Base-by-base conservation (phyloP, 495 filamentous ascomycete species). In the Xylaria scruposa region DNA sequence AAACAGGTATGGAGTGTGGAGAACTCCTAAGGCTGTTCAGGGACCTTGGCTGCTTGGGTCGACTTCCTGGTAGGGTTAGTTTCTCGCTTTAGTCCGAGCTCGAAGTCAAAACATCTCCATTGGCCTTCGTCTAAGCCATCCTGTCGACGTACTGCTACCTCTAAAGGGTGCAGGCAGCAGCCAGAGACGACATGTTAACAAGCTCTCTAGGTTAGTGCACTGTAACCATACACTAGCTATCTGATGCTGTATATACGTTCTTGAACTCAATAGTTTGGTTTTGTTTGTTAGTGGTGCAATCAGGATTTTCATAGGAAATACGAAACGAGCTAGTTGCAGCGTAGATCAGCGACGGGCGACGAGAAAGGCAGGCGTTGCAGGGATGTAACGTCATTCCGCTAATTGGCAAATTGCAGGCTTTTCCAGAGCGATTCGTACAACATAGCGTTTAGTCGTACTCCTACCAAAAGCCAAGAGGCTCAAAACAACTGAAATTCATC, bases 391-490 rank as follows among this genome's bases (percentile, higher is more conserved):
- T 33, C 54, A 58, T 58, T 4, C 54, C 54, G 54, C 54, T 17
- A 38, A 60, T 60, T 60, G 58, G 47, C 26, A 33, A 51, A 67
- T 51, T 65, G 40, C 58, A 60, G 58, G 58, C 58, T 38, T 60
- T 38, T 38, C 38, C 13, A 60, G n/a, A 38, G 58, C 17, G 58
- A 33, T n/a, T 44, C 9, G n/a, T 38, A 65, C 62, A 51, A 19
- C 63, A 67, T 51, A 42, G 6, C 38, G 36, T 7, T 7, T 40
- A 40, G 4, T 38, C 7, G 8, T 10, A n/a, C n/a, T n/a, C n/a
- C n/a, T 40, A 53, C 44, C 15, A 63, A 65, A 63, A 65, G 62
- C 42, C 44, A 49, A 53, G 44, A 40, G 46, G 46, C 63, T 38
- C 63, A 51, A 67, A 38, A 36, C 29, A 51, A 36, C 19, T 51